These are phyloP conservation scores for Fistulifera solaris DNA, from an alignment of 108 stramenopile genomes.

Conservation along the genomic window DNA sequence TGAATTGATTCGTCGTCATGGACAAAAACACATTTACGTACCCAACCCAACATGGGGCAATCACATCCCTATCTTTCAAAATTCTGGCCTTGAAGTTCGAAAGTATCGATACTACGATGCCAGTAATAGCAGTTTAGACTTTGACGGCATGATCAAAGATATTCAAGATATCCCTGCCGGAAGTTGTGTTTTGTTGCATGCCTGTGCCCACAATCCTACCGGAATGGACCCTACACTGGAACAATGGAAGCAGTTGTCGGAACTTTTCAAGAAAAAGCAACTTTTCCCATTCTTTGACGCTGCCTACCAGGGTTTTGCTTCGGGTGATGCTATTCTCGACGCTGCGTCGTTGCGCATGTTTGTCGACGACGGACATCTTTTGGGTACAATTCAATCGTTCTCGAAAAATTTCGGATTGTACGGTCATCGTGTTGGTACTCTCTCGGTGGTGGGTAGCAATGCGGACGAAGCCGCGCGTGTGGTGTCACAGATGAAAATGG, in stretches of 20 bases:
- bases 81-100: slow-evolving; percentile 87
- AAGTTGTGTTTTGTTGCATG: slow-evolving; percentile 86
- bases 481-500: slow-evolving; percentile 88
- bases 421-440: slow-evolving; percentile 93
- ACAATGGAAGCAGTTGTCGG: slow-evolving; percentile 92
- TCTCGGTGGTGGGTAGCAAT: slow-evolving; percentile 82
- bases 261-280: slow-evolving; percentile 64
- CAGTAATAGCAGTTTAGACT: slow-evolving; percentile 73
- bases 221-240: slow-evolving; percentile 94
- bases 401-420: slow-evolving; percentile 99
- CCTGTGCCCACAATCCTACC: slow-evolving; percentile 10
- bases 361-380: slow-evolving; percentile 91
- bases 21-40: slow-evolving; percentile 81
- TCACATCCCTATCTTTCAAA: slow-evolving; percentile 90
- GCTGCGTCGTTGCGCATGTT: slow-evolving; percentile 92
- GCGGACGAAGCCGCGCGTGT: slow-evolving; percentile 90
- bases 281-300: slow-evolving; percentile 95
- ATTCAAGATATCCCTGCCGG: slow-evolving; percentile 78
- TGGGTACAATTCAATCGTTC: slow-evolving; percentile 93
- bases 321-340: slow-evolving; percentile 89
- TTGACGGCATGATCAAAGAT: slow-evolving; percentile 82
- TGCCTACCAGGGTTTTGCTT: slow-evolving; percentile 98
- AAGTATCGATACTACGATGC: slow-evolving; percentile 90
- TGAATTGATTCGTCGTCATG: slow-evolving; percentile 78
- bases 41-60: slow-evolving; percentile 99